Percentiles rank a stretch among this genome's conserved stretches.
Conservation (phyloP, 1,284 basidiomycete species). For the Testicularia cyperi region DNA sequence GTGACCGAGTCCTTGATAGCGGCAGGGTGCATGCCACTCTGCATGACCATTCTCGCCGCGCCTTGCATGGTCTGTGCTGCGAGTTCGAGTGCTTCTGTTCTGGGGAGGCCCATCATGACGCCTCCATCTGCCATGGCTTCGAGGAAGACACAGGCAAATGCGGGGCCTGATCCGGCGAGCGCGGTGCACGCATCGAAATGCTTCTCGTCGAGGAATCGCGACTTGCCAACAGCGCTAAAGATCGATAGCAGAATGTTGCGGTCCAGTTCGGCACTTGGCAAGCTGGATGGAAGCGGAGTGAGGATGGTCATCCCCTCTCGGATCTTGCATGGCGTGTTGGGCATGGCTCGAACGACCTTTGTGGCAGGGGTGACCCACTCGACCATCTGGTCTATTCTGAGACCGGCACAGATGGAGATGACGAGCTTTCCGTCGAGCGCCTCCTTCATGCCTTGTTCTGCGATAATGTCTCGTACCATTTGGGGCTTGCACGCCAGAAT, state of each 20-base stretch:
- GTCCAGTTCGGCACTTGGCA: slow-evolving; percentile 31
- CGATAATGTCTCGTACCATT: slow-evolving; percentile 75
- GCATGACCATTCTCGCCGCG: slow-evolving; percentile 90
- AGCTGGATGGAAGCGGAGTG: slow-evolving; percentile 39
- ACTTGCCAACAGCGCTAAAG: slow-evolving; percentile 54
- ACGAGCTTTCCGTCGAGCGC: slow-evolving; percentile 86
- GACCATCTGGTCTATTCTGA: slow-evolving; percentile 79
- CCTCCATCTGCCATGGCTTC: slow-evolving; percentile 99
- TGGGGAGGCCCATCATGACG: slow-evolving; percentile 98
- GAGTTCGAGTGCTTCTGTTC: slow-evolving; percentile 87
- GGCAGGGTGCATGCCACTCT: slow-evolving; percentile 84
- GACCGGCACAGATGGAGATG: slow-evolving; percentile 93
- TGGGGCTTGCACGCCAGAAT: slow-evolving; percentile 77
- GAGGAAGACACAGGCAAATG: slow-evolving; percentile 92
- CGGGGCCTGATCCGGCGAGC: slow-evolving; percentile 90
- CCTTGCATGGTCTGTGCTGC: slow-evolving; percentile 97
- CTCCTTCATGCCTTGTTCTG: slow-evolving; percentile 77
- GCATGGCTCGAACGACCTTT: slow-evolving; percentile 92
- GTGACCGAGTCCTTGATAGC: slow-evolving; percentile 97
- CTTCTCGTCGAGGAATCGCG: slow-evolving; percentile 57
- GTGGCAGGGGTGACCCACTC: slow-evolving; percentile 76
- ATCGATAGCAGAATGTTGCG: slow-evolving; percentile 48
- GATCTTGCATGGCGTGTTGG: slow-evolving; percentile 89
- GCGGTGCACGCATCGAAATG: slow-evolving; percentile 98
- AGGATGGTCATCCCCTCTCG: slow-evolving; percentile 59